Evolutionary conservation across 495 filamentous ascomycete genomes (phyloP).

Genomic region (Talaromyces thailandensis): DNA sequence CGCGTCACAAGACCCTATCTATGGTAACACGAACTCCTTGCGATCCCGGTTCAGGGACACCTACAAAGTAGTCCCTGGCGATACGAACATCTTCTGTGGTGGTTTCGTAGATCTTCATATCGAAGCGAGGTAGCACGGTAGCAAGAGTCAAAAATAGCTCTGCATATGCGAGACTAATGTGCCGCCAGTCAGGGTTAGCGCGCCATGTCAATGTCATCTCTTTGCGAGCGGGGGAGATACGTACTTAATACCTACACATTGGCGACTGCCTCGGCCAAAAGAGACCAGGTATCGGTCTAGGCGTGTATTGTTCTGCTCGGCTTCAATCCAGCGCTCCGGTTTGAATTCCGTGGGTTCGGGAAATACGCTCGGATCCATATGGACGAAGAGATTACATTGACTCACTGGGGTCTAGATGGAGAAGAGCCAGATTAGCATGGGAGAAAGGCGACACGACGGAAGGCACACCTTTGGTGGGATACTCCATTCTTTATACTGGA

Average conservation of each 20-base stretch:
- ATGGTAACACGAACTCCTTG: background rate
- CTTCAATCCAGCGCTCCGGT: slow-evolving; percentile 34
- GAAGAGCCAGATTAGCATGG: slow-evolving; percentile 16
- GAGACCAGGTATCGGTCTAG: slow-evolving; percentile 17
- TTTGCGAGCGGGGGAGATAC: background rate
- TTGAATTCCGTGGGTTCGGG: slow-evolving; percentile 27
- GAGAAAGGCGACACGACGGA: slow-evolving; percentile 4
- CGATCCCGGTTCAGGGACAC: slow-evolving; percentile 4
- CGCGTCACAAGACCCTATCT: background rate
- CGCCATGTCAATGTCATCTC: background rate
- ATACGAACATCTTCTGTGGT: slow-evolving; percentile 20
- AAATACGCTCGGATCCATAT: slow-evolving; percentile 31
- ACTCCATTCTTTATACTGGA: slow-evolving; percentile 21
- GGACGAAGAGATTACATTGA: slow-evolving; percentile 29
- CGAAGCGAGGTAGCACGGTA: slow-evolving; percentile 17
- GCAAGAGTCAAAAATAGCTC: slow-evolving; percentile 23
- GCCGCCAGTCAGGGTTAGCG: background rate
- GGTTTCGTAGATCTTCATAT: slow-evolving; percentile 29
- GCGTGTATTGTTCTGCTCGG: slow-evolving; percentile 9
- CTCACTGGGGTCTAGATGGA: slow-evolving; percentile 27
- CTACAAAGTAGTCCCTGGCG: slow-evolving; percentile 2
- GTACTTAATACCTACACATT: slow-evolving; percentile 22
- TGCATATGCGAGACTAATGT: slow-evolving; percentile 22
- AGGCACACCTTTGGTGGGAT: slow-evolving; percentile 15
- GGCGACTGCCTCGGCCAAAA: slow-evolving; percentile 17